Conservation (phyloP, 345 rosid genomes). For the Noccaea bulbosa region DNA sequence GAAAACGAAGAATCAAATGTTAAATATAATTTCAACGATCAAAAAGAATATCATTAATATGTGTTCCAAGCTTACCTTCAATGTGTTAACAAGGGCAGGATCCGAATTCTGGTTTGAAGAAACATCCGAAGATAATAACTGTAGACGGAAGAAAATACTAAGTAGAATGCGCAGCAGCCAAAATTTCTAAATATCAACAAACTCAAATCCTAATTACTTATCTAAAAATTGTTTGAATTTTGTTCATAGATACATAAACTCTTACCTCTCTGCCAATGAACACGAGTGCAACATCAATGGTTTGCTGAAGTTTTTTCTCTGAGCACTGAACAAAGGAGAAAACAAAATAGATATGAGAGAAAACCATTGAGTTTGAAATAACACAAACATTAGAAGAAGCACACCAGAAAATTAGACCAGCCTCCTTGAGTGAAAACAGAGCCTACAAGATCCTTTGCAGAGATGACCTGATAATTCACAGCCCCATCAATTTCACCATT, state of each 20-base stretch:
- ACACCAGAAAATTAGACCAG: slow-evolving; percentile 84
- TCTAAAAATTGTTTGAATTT: slow-evolving; percentile 48
- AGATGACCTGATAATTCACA: slow-evolving; percentile 67
- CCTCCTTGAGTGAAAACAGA: slow-evolving; percentile 70
- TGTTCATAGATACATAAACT: slow-evolving; percentile 12
- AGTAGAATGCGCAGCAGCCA: slow-evolving; percentile 39
- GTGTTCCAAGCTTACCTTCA: slow-evolving; percentile 55
- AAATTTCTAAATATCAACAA: slow-evolving; percentile 3
- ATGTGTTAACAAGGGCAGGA: slow-evolving; percentile 62
- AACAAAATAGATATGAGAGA: slow-evolving; percentile 4
- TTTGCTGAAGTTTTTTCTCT: slow-evolving; percentile 52
- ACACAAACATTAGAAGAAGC: neutral
- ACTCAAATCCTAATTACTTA: neutral
- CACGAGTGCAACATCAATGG: slow-evolving; percentile 74
- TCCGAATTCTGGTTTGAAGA: slow-evolving; percentile 56
- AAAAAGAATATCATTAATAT: neutral
- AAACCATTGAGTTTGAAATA: slow-evolving; percentile 6
- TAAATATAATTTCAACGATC: too few relatives aligned
- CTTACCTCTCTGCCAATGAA: slow-evolving; percentile 89
- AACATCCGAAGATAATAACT: slow-evolving; percentile 76
- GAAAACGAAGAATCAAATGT: slow-evolving; percentile 23
- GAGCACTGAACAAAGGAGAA: slow-evolving; percentile 56
- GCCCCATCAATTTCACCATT: slow-evolving; percentile 41
- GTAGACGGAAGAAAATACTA: slow-evolving; percentile 19
- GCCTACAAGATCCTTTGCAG: slow-evolving; percentile 71